Base-by-base conservation (phyloP, 1,284 basidiomycete genomes). In the Neonothopanus nambi region DNA sequence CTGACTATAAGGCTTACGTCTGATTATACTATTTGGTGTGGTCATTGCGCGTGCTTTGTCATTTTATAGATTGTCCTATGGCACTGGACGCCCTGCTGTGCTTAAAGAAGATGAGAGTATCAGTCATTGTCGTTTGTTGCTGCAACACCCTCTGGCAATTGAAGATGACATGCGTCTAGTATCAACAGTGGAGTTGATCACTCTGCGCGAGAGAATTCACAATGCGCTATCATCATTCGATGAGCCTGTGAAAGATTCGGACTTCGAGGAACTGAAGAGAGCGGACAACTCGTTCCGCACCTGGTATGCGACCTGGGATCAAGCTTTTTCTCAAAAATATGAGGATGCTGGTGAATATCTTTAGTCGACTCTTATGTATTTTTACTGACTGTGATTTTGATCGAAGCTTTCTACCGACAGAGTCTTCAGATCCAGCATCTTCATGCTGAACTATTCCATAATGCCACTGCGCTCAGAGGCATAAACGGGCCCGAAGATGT, bases 81-180 rank as follows among this genome's bases (percentile, higher is more conserved):
- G 94, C 4, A 95, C 91, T 26, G 94, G 94, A 5, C 85, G 94
- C 21, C 93, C 93, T 0, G 91, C 93, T 1, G 93, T 96, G 54
- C 76, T 96, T 38, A 89, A 91, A 64, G 92, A 96, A 59, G 93
- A 96, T 62, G 93, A 95, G 63, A 88, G 91, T 48, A 93, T 96
- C 55, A 81, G 80, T 63, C 83, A 91, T 54, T 92, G 91, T 58
- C 85, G 89, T 40, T 72, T 87, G 33, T 77, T 95, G n/a, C 74
- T 96, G 21, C 85, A 88, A 60, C 93, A 96, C 66, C 94, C 94
- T 13, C 74, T 95, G 18, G 84, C 91, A 6, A 91, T 95, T 59
- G 88, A 93, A 61, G 93, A 95, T 58, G 94, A 97, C 63, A 94
- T 93, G 80, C 85, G 94, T 40, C 82, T 97, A n/a, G 91, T 96